phyloP scores from a whole-genome alignment of 805 yeast species.

The Kuraishia ogatae region DNA sequence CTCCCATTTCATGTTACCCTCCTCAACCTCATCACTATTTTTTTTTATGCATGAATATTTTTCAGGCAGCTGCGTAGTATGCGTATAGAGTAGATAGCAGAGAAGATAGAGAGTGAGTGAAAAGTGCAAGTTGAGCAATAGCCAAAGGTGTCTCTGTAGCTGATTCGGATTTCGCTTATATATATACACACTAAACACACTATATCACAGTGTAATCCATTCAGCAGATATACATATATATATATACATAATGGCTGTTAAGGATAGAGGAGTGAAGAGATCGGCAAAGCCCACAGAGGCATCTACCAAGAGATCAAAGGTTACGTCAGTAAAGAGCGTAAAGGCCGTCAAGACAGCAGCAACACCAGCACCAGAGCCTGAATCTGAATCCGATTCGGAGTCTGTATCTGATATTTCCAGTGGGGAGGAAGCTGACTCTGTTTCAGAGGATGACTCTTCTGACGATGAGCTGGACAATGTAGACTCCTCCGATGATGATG shows the following conservation, averaged over 20 bases:
- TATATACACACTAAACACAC: no score
- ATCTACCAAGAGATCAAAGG: neutral
- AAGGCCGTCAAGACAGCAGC: no score
- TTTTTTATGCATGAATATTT: neutral
- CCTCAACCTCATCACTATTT: neutral
- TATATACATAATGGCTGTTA: slow-evolving; percentile 9
- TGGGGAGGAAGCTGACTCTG: neutral
- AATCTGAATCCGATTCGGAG: neutral
- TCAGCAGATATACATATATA: neutral
- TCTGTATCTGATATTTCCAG: slow-evolving; percentile 16
- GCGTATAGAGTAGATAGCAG: neutral
- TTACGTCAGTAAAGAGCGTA: neutral
- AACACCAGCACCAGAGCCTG: neutral
- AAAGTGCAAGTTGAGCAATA: neutral
- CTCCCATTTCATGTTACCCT: neutral
- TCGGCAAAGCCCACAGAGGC: slow-evolving; percentile 6
- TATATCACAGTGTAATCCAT: no score
- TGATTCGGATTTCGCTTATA: no score
- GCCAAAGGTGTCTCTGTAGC: no score
- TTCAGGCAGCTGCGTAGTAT: neutral
- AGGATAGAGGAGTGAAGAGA: slow-evolving; percentile 13
- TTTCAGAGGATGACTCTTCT: slow-evolving; percentile 16
- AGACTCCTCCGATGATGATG: neutral
- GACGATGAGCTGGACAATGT: slow-evolving; percentile 9
- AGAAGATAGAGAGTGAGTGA: neutral